Evolutionary conservation across 495 filamentous ascomycete genomes (phyloP), one percentile per base, ranked within the genome.

Genomic region (Xylaria flabelliformis): DNA sequence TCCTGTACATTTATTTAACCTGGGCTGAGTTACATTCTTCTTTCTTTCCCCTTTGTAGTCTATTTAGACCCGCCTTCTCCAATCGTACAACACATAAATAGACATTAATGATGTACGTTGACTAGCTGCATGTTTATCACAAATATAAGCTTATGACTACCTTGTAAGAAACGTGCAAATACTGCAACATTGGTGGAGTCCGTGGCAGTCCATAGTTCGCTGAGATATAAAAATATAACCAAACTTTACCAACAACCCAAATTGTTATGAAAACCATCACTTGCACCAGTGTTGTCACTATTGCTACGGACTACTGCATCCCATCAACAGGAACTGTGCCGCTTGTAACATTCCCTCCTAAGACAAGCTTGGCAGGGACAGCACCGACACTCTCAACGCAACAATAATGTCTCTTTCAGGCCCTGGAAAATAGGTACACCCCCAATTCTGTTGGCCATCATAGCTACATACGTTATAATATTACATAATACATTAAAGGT

Each of bases 11-110:
- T 65, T 61, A 61, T 61, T 61, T 32, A 61, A 61, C 56, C 56
- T 61, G 56, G 56, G 56, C 56, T n/a, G 19, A 61, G 56, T 61
- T 32, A 61, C 56, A 61, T 61, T 32, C 41, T 61, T 61, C 58
- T 61, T 61, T 61, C 58, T 39, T 61, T 41, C 58, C 34, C 58
- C 58, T 41, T 61, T 61, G 58, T 61, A 39, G 58, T 61, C 26
- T 58, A 61, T 61, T 61, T 61, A 61, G 41, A 61, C 34, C 32
- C 15, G 58, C 58, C 58, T 61, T 61, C 58, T 61, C 34, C 17
- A 61, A 61, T 61, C 34, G 58, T 61, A 61, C 58, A 61, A 61
- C 29, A 61, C 48, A 51, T 51, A 51, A 51, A 51, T 51, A 51
- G n/a, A 51, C 48, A 51, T 21, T 51, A 51, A 4, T 51, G 48